Percentiles rank a stretch among this genome's conserved stretches.
Conservation (phyloP, 73 alveolate species). For the Paramecium sonneborni region DNA sequence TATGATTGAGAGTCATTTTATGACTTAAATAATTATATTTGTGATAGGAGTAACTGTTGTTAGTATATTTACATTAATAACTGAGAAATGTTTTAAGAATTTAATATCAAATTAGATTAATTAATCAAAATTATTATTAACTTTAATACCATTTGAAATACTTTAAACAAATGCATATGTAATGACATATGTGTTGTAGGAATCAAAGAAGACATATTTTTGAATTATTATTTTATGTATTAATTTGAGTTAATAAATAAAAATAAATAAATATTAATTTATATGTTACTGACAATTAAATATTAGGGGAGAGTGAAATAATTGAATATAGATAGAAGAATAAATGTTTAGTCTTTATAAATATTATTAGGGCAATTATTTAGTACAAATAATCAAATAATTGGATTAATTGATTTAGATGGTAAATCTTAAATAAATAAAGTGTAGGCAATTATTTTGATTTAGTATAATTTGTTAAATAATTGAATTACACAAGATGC, state of each 20-base stretch:
- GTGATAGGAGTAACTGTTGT: neutral
- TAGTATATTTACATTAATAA: neutral
- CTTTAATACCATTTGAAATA: slow-evolving; percentile 14
- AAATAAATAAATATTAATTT: neutral
- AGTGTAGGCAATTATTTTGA: slow-evolving; percentile 17
- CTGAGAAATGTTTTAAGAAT: neutral
- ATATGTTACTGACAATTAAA: neutral
- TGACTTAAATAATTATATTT: neutral
- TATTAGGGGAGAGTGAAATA: neutral
- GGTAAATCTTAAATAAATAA: neutral
- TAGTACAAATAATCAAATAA: neutral
- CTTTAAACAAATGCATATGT: neutral
- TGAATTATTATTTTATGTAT: neutral
- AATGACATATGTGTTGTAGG: neutral
- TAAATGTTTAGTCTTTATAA: neutral
- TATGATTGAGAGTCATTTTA: neutral
- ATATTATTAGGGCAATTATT: neutral
- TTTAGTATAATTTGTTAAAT: neutral
- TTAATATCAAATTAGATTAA: neutral
- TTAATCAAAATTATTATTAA: slow-evolving; percentile 15
- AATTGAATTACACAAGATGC: neutral
- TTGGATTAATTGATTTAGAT: slow-evolving; percentile 44
- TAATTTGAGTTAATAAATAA: neutral
- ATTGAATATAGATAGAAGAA: neutral
- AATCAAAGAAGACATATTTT: neutral